Evolutionary conservation across 78 protist species (phyloP), one percentile per base, ranked within the genome.

Genomic region (Dictyostelium capitatum): DNA sequence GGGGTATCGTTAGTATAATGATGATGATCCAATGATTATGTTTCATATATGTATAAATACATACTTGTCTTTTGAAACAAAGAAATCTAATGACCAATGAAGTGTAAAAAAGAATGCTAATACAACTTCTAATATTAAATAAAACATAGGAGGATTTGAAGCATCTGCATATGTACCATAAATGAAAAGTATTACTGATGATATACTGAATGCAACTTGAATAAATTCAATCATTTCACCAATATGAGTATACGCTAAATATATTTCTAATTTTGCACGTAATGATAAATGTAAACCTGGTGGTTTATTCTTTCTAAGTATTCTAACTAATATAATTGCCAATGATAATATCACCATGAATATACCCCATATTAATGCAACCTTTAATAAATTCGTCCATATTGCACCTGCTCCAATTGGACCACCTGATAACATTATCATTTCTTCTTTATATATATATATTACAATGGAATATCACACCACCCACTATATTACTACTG

Each of bases 1-100:
- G n/a, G n/a, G n/a, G 43, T 37, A 37, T 37, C 6, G 43, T 37
- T 1, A 37, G 6, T 37, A 37, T 37, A 2, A 37, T 37, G 2
- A 37, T 37, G 1, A 37, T 37, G 43, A 37, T 37, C 2, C 2
- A 2, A 37, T 37, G 43, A 37, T 37, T 37, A 37, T 37, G 43
- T 3, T 37, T n/a, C n/a, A n/a, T n/a, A n/a, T n/a, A n/a, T n/a
- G n/a, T n/a, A n/a, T n/a, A 54, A 25, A 53, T 30, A 82, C 69
- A 54, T 87, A 87, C 92, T 87, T 87, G 28, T 87, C 92, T 69
- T 87, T 87, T 53, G 92, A 47, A 50, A 87, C 41, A 20, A 87
- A 87, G 25, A 87, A 77, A 50, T 87, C 92, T 25, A 87, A 50
- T 12, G 48, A 20, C 92, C 92, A 87, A 87, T 87, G 92, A 6